Evolutionary conservation across 148 eudicot species (phyloP), one percentile per base, ranked within the genome.

Genomic region (Rhododendron simsii): DNA sequence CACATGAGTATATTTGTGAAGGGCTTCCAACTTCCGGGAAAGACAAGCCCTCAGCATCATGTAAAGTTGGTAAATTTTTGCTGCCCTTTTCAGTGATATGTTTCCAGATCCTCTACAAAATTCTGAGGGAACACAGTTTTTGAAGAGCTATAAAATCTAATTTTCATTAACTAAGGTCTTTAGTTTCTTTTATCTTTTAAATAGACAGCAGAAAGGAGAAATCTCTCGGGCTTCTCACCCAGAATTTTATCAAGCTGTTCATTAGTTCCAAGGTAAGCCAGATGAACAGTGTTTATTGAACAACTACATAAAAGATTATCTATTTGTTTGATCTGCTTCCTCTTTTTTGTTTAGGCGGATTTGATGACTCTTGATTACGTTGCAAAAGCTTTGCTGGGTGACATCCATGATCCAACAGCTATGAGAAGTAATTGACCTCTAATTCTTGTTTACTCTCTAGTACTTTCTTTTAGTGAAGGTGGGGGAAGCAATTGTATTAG

Each of bases 201-300:
- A 79, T 90, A 95, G 98, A 93, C 77, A 92, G 84, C 91, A 93
- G 96, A 84, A 93, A 90, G 90, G 99, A 94, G 85, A 96, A 96
- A 86, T 96, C 99, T 63, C 87, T 96, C 88, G 97, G 93, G 76
- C 93, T 95, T 85, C 92, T 96, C 20, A 87, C 98, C 28, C 91
- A 92, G 85, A 95, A 96, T 89, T 96, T 96, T 86, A 91, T 96
- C 88, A 96, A 94, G 92, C 94, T 96, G 69, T 96, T 96, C 89
- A 89, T 95, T 78, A 90, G 93, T 88, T 88, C 96, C 84, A 87
- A 90, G 85, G 99, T 94, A 91, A 89, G 93, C 77, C 81, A 71
- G 53, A 85, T 47, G 14, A 28, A 21, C 12, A 71, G 37, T 86
- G 78, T 55, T 82, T 44, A 13, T n/a, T 53, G 37, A 53, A 21